Base-by-base conservation (phyloP, 306 rosid species). In the Oxytropis ochrocephala region DNA sequence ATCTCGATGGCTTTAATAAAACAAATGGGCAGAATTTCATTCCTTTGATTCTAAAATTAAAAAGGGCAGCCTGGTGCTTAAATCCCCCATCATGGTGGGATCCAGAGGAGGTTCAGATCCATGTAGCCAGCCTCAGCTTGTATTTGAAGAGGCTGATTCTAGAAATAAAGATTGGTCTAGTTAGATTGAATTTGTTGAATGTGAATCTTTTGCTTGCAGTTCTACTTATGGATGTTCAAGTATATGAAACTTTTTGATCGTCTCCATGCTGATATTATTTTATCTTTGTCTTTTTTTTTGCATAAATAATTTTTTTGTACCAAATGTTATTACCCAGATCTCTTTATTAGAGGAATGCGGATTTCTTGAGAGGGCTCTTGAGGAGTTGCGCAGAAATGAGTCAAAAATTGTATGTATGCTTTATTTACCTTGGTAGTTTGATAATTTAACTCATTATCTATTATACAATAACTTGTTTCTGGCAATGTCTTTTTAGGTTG, bases 291-390 rank as follows among this genome's bases (percentile, higher is more conserved):
- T 41, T 48, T 38, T 1, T 9, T 6, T 36, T 52, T 59, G 36
- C 64, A 14, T 7, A 59, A 32, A 6, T n/a, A 32, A 6, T 11
- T 67, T 48, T 73, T 59, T 10, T 60, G 49, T 21, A 13, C 67
- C 48, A 59, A 80, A 49, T 74, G 18, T 57, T 52, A 55, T 50
- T 70, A 19, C 69, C 49, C 87, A 94, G 97, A 75, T 91, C 69
- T 87, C 97, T 19, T 85, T 94, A 86, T 75, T 94, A 63, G 97
- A 94, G 77, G 96, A 94, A 80, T 85, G 92, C 2, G 82, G 89
- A 64, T 81, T 73, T 52, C 69, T 81, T 72, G 97, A 94, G 79
- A 84, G 89, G 84, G 99, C 97, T 69, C 77, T 91, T 51, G 89
- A 81, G 55, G 99, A 94, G 79, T 83, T 94, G 87, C 96, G 13